A percentile compares a stretch with the other conserved stretches of the same genome.
Conservation (phyloP, 2,329 filamentous ascomycete genomes). For the Cordyceps tenuipes region DNA sequence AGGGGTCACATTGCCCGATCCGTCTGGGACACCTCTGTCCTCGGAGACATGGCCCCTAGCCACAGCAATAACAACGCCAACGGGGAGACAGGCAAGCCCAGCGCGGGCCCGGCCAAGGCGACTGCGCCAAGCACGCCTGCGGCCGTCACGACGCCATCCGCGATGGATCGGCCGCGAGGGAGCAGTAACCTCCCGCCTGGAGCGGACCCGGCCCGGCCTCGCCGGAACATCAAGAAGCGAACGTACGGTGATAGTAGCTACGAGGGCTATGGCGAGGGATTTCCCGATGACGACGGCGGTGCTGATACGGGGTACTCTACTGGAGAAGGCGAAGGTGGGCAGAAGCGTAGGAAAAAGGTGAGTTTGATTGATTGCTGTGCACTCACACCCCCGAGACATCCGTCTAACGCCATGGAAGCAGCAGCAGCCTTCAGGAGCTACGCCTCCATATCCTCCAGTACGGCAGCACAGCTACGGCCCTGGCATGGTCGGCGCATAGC, state of each 20-base stretch:
- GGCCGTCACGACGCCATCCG: slow-evolving; percentile 23
- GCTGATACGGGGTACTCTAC: slow-evolving; percentile 59
- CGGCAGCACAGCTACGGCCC: slow-evolving; percentile 48
- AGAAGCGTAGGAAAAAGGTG: slow-evolving; percentile 61
- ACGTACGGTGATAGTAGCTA: slow-evolving; percentile 68
- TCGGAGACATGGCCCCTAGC: slow-evolving; percentile 46
- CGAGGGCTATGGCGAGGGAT: slow-evolving; percentile 67
- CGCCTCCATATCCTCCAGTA: slow-evolving; percentile 34
- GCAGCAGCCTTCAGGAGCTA: slow-evolving; percentile 37
- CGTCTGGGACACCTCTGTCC: slow-evolving; percentile 49
- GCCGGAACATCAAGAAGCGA: slow-evolving; percentile 62
- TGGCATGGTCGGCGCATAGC: slow-evolving; percentile 50
- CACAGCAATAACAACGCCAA: slow-evolving; percentile 22
- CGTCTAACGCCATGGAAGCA: not conserved
- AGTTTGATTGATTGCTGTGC: slow-evolving; percentile 6
- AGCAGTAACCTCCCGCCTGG: slow-evolving; percentile 24
- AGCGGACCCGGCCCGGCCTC: slow-evolving; percentile 48
- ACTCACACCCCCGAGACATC: too few species aligned
- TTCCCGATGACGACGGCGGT: slow-evolving; percentile 56
- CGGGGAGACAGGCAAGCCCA: slow-evolving; percentile 28
- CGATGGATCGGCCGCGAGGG: slow-evolving; percentile 28
- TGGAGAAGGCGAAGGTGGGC: slow-evolving; percentile 59
- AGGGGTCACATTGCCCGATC: slow-evolving; percentile 47
- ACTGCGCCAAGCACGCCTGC: slow-evolving; percentile 47
- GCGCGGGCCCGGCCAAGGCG: slow-evolving; percentile 32